Percentiles rank a stretch among this genome's conserved stretches.
Evolutionary conservation across 371 early-diverging fungal genomes (phyloP).

Genomic region (Chytridium lagenaria): DNA sequence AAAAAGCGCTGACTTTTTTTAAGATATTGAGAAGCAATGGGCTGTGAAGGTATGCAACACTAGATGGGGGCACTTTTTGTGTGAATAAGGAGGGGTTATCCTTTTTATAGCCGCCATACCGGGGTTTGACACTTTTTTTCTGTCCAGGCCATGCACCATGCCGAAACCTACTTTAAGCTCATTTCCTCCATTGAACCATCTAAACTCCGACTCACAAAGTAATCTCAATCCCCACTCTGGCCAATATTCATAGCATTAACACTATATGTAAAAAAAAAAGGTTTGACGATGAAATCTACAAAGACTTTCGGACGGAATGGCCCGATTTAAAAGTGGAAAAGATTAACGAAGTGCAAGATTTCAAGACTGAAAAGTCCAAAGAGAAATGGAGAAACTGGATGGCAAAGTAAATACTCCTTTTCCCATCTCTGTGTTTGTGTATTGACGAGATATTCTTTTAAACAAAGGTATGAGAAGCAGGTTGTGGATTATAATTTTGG

Average conservation of each 20-base stretch:
- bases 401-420: slow-evolving; percentile 54
- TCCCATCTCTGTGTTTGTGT: not conserved
- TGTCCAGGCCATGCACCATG: slow-evolving; percentile 83
- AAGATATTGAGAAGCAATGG: slow-evolving; percentile 37
- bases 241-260: not conserved
- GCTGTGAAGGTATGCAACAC: slow-evolving; percentile 21
- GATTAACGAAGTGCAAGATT: slow-evolving; percentile 72
- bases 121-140: not conserved
- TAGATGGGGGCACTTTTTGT: not conserved
- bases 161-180: slow-evolving; percentile 89
- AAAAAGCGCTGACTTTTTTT: not conserved
- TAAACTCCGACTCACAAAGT: slow-evolving; percentile 81
- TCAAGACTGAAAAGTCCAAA: slow-evolving; percentile 81
- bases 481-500: slow-evolving; percentile 94
- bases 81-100: not conserved
- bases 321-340: slow-evolving; percentile 72
- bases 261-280: too few species aligned
- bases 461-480: slow-evolving; percentile 69
- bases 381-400: slow-evolving; percentile 88
- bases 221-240: slow-evolving; percentile 18
- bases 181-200: slow-evolving; percentile 69
- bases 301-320: slow-evolving; percentile 74
- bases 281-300: slow-evolving; percentile 84
- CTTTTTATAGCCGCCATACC: not conserved
- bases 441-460: not conserved